phyloP scores from a whole-genome alignment of 768 basidiomycete genomes.

The Podaxis sp. region DNA sequence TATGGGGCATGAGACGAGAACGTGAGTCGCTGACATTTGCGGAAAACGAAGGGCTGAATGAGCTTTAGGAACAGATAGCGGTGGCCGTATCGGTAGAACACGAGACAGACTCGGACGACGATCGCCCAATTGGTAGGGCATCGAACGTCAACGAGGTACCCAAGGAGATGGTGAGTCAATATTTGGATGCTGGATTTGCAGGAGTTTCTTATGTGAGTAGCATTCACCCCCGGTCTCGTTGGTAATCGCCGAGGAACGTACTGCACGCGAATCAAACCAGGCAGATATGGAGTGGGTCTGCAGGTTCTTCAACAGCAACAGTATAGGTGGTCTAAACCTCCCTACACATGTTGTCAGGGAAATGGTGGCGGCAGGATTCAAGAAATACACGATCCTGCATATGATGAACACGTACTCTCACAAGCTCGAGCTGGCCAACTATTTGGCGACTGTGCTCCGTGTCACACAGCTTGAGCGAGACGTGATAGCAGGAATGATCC shows the following conservation, averaged over 20 bases:
- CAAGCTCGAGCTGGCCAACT: conserved; percentile 1
- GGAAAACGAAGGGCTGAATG: background rate
- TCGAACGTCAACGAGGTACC: background rate
- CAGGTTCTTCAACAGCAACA: background rate
- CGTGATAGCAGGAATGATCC: conserved; percentile 2
- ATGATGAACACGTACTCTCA: conserved; percentile 1
- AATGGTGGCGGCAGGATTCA: conserved; percentile 8
- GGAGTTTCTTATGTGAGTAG: background rate
- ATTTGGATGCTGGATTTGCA: background rate
- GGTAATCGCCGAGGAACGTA: background rate
- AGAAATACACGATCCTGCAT: conserved; percentile 1
- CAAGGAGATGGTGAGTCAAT: background rate
- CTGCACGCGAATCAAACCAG: background rate
- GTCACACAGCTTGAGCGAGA: conserved; percentile 3
- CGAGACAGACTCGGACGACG: background rate
- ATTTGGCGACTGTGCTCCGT: conserved; percentile 9
- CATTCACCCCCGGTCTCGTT: background rate
- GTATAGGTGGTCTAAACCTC: background rate
- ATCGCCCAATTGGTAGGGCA: too few species aligned
- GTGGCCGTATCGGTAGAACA: background rate
- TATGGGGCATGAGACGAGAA: background rate
- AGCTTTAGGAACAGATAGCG: background rate
- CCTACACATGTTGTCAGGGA: background rate
- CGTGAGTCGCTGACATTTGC: background rate
- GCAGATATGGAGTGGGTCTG: background rate